Conservation (phyloP, 139 green algal genomes). For the Diplosphaera chodatii region DNA sequence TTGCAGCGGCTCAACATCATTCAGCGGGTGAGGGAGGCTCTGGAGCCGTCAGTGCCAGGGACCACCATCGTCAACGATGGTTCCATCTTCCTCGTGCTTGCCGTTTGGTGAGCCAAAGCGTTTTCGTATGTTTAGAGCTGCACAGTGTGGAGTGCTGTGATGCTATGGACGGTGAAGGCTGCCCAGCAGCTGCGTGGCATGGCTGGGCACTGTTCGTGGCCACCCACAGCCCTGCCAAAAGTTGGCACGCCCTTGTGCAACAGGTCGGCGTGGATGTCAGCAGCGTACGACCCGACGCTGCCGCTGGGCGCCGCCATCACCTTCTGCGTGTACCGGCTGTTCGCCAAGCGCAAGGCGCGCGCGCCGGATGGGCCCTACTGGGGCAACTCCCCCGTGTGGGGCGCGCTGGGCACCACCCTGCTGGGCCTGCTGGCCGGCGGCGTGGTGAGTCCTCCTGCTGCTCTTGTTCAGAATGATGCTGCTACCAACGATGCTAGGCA, state of each 20-base stretch:
- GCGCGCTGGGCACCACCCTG: slow-evolving; percentile 52
- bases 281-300: slow-evolving; percentile 42
- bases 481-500: too few species aligned
- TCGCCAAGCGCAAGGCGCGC: slow-evolving; percentile 51
- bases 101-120: slow-evolving; percentile 65
- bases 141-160: too few species aligned
- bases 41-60: slow-evolving; percentile 65
- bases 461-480: too few species aligned
- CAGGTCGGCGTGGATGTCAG: slow-evolving; percentile 28
- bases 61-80: slow-evolving; percentile 80
- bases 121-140: too few species aligned
- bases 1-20: slow-evolving; percentile 19
- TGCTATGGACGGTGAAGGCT: too few species aligned
- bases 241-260: too few species aligned
- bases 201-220: too few species aligned
- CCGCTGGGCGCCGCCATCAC: slow-evolving; percentile 38
- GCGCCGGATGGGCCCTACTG: slow-evolving; percentile 63
- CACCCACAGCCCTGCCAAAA: too few species aligned
- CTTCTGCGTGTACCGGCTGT: slow-evolving; percentile 43
- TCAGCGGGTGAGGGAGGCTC: slow-evolving; percentile 31
- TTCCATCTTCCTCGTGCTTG: slow-evolving; percentile 59
- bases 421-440: slow-evolving; percentile 42
- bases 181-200: too few species aligned
- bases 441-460: slow-evolving; percentile 34
- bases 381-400: slow-evolving; percentile 62